Base-by-base conservation (phyloP, 305 asterid species). In the Plantago rigida region DNA sequence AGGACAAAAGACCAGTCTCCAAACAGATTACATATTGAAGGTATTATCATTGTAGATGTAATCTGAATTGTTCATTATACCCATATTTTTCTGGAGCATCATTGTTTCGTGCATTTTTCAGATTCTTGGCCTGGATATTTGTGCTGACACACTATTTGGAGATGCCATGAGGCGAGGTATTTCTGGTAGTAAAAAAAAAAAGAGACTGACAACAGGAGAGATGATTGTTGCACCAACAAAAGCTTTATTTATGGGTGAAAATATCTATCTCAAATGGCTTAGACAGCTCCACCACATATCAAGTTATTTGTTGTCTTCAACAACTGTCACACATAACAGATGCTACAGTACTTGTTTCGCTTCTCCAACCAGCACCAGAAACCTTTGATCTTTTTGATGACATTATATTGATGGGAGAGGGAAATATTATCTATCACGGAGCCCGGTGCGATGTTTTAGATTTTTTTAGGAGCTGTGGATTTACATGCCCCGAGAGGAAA, bases 401-500 rank as follows among this genome's bases (percentile, higher is more conserved):
- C 61, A 63, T 72, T 22, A 56, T 67, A 11, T 42, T 72, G 4
- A 66, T 72, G 73, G 72, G 64, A 9, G 69, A 67, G 56, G 77
- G 73, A 34, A 62, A 62, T 17, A 44, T 72, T 31, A 54, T 72
- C 45, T 72, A 66, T 57, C 73, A 67, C 2, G 77, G 77, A 26
- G 52, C 69, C 13, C 68, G 73, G 22, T 50, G 15, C 28, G 66
- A 69, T n/a, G 39, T 57, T 39, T 19, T 69, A 26, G 69, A 69
- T 10, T 69, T 63, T 19, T 69, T 69, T 8, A 1, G 31, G 5
- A 64, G 44, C 51, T 71, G 78, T 13, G 85, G 87, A 46, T 79
- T 79, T 47, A 73, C 49, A 57, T 79, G 87, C 56, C 84, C 87
- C 3, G 79, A 73, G 56, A 79, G 87, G 63, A 82, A 79, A 77